A percentile compares a stretch with the other conserved stretches of the same genome.
Evolutionary conservation across 805 yeast genomes (phyloP).

Genomic region (Kazachstania kunashirensis): DNA sequence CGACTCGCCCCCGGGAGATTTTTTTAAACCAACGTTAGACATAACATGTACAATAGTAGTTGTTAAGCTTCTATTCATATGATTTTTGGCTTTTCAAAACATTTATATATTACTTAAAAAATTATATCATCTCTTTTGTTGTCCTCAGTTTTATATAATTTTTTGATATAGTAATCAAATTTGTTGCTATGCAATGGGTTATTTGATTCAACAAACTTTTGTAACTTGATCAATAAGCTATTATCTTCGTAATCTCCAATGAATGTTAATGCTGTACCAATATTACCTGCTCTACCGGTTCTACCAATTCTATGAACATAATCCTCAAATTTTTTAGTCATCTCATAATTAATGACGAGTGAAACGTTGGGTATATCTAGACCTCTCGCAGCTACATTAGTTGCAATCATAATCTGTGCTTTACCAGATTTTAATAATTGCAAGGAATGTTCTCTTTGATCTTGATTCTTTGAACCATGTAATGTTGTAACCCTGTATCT

Average conservation of each 20-base stretch:
- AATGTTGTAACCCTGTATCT: constrained; percentile 49
- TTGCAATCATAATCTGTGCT: constrained; percentile 67
- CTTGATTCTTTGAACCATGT: constrained; percentile 85
- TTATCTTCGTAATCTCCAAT: constrained; percentile 47
- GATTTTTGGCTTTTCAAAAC: too few relatives aligned
- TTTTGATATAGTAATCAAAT: constrained; percentile 10
- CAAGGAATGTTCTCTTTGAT: constrained; percentile 72
- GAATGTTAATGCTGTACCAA: constrained; percentile 70
- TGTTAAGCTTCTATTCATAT: too few relatives aligned
- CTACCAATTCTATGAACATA: constrained; percentile 92
- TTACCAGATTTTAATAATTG: constrained; percentile 44
- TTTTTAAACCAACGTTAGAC: too few relatives aligned
- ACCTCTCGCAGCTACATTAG: constrained; percentile 95
- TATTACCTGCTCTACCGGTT: constrained; percentile 89
- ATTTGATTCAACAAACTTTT: constrained; percentile 31
- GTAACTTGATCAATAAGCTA: constrained; percentile 38
- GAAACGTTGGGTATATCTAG: constrained; percentile 84
- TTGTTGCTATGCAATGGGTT: constrained; percentile 13
- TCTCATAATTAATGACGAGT: constrained; percentile 76
- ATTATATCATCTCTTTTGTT: constrained; percentile 11
- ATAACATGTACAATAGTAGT: too few relatives aligned
- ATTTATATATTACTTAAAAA: constrained; percentile 3
- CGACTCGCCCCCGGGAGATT: constrained; percentile 42
- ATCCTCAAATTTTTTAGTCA: constrained; percentile 68
- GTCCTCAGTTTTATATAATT: constrained; percentile 11